Conservation (phyloP, 306 rosid species). For the Senna siamea region DNA sequence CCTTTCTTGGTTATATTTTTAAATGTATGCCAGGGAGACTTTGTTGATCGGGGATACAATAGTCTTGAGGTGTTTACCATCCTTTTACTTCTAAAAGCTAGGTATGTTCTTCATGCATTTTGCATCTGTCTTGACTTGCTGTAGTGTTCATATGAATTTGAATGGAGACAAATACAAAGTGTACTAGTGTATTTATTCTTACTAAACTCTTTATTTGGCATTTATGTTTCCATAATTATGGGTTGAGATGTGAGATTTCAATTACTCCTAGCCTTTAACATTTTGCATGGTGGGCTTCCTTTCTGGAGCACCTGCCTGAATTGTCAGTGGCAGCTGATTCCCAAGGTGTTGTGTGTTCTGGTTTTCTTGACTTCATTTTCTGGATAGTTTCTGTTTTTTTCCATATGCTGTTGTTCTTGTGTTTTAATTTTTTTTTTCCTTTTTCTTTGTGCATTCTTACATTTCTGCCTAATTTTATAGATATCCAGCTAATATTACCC, state of each 20-base stretch:
- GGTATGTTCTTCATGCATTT: slow-evolving; percentile 50
- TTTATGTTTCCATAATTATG: neutral
- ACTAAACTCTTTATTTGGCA: neutral
- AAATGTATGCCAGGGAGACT: slow-evolving; percentile 75
- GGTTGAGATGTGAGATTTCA: neutral
- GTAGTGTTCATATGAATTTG: neutral
- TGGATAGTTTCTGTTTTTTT: neutral
- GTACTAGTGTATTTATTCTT: neutral
- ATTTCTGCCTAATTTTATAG: slow-evolving; percentile 46
- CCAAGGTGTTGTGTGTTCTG: too few relatives aligned
- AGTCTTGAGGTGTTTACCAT: slow-evolving; percentile 99
- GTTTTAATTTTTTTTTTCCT: neutral
- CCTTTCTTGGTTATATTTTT: slow-evolving; percentile 26
- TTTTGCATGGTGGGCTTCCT: neutral
- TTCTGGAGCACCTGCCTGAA: neutral
- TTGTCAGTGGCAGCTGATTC: neutral
- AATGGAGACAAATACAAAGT: too few relatives aligned
- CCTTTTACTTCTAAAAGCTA: slow-evolving; percentile 96
- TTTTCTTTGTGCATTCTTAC: slow-evolving; percentile 1
- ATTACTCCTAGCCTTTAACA: neutral
- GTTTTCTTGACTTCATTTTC: slow-evolving; percentile 1
- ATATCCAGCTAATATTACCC: slow-evolving; percentile 95
- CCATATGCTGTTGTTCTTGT: neutral
- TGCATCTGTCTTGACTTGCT: slow-evolving; percentile 17
- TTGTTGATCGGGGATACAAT: slow-evolving; percentile 97